Evolutionary conservation across 2,329 filamentous ascomycete species (phyloP).

Genomic region (Dothiorella sarmentorum): DNA sequence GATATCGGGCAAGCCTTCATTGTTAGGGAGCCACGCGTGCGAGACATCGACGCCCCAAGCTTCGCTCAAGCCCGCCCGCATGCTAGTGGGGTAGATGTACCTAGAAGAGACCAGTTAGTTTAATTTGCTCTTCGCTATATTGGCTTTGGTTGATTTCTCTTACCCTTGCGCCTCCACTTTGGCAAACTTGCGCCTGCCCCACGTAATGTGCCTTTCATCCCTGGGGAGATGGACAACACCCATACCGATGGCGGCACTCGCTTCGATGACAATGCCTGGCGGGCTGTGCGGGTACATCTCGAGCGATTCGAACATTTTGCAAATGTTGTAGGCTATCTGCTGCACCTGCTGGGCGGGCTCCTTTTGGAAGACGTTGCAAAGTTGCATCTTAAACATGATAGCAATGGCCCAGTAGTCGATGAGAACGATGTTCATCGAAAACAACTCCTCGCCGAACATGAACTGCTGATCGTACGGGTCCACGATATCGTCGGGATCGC

Average conservation of each 20-base stretch:
- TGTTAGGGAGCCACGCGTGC: constrained; percentile 86
- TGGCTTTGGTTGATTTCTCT: constrained; percentile 32
- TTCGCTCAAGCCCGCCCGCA: constrained; percentile 72
- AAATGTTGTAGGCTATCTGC: constrained; percentile 64
- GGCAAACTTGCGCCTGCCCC: constrained; percentile 77
- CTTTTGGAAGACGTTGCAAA: constrained; percentile 55
- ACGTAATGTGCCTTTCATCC: constrained; percentile 68
- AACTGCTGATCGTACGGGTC: constrained; percentile 67
- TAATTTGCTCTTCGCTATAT: too few species aligned
- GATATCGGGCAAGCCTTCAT: constrained; percentile 70
- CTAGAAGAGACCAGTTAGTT: constrained; percentile 45
- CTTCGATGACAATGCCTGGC: constrained; percentile 65
- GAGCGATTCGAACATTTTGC: constrained; percentile 76
- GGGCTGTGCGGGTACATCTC: constrained; percentile 68
- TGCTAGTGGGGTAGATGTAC: constrained; percentile 74
- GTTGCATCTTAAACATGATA: constrained; percentile 77
- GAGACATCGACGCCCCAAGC: constrained; percentile 70
- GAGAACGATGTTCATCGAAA: constrained; percentile 68
- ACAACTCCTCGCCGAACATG: constrained; percentile 68
- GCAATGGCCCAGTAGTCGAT: constrained; percentile 77
- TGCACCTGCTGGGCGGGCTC: constrained; percentile 53
- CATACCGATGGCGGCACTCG: constrained; percentile 74
- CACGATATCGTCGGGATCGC: constrained; percentile 64
- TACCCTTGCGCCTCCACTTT: constrained; percentile 76
- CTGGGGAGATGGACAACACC: constrained; percentile 75